Base-by-base conservation (phyloP, 768 basidiomycete genomes). In the Hysterangium stoloniferum region DNA sequence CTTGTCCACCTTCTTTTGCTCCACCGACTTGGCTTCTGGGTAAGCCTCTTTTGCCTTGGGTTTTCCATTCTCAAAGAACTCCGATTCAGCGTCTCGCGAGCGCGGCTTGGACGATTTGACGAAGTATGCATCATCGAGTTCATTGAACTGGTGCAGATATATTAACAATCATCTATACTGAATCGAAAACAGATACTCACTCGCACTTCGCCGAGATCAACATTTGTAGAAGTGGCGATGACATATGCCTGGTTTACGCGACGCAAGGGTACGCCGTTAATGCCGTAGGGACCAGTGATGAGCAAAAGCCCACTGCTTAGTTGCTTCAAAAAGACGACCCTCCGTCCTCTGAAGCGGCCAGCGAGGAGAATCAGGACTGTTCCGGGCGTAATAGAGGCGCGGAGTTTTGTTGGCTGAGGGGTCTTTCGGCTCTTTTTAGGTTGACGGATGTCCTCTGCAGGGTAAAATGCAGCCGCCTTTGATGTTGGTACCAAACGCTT, bases 191-290 rank as follows among this genome's bases (percentile, higher is more conserved):
- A 40, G 51, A 31, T 22, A 73, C 78, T 56, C 61, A 91, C 92
- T 74, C 79, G 78, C 66, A 88, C 72, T 52, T 72, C 77, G 24
- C 72, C 76, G 52, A 97, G 68, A 57, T 95, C 87, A 59, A 98
- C 70, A 72, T 84, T 91, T 59, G 96, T 97, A 51, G 93, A 93
- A 53, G 96, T 99, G 52, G 95, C 91, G 63, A 99, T 98, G 56
- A 94, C 92, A 67, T 99, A 99, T 49, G 96, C 92, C 75, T 97
- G 95, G 76, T 93, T 95, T 54, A 99, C 93, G 68, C 96, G 82
- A 68, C 94, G 80, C 67, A 99, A 78, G 60, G 96, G 96, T 40
- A 99, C 95, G 66, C 96, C 96, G 71, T 99, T 99, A 68, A 98
- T 68, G 79, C 92, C 95, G 82, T 81, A 97, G 42, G 96, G 96